Evolutionary conservation across 371 early-diverging fungal species (phyloP).

Genomic region (Syncephalastrum racemosum): DNA sequence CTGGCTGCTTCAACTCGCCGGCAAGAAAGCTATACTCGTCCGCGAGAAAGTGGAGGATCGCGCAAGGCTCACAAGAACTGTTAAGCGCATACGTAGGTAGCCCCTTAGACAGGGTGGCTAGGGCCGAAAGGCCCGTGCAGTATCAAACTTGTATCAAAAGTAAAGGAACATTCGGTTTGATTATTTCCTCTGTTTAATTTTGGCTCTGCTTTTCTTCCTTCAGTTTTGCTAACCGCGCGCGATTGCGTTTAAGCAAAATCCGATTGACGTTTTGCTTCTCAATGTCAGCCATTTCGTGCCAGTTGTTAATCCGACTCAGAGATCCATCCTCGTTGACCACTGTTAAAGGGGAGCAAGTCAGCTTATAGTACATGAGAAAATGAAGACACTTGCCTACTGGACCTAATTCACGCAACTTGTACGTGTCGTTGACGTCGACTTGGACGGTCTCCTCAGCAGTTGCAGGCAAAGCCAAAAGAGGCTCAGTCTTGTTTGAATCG

Average conservation of each 20-base stretch:
- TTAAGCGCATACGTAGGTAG: too few species aligned
- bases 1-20: too few species aligned
- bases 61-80: too few species aligned
- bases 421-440: conserved; percentile 48
- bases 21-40: too few species aligned
- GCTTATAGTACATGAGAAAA: not conserved
- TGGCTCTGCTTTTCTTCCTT: conserved; percentile 7
- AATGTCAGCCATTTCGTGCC: conserved; percentile 69
- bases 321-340: conserved; percentile 71
- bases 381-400: conserved; percentile 48
- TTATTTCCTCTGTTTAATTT: conserved; percentile 5
- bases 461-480: conserved; percentile 52
- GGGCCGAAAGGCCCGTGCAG: too few species aligned
- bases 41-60: too few species aligned
- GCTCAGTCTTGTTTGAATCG: conserved; percentile 17
- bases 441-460: conserved; percentile 45
- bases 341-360: conserved; percentile 9
- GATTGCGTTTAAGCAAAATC: conserved; percentile 67
- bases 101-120: too few species aligned
- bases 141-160: too few species aligned
- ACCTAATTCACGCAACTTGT: conserved; percentile 53
- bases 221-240: conserved; percentile 19
- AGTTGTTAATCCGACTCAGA: conserved; percentile 71
- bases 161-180: not conserved
- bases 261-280: conserved; percentile 66